Evolutionary conservation across 306 rosid genomes (phyloP).

Genomic region (Cyclanthera cordifolia): DNA sequence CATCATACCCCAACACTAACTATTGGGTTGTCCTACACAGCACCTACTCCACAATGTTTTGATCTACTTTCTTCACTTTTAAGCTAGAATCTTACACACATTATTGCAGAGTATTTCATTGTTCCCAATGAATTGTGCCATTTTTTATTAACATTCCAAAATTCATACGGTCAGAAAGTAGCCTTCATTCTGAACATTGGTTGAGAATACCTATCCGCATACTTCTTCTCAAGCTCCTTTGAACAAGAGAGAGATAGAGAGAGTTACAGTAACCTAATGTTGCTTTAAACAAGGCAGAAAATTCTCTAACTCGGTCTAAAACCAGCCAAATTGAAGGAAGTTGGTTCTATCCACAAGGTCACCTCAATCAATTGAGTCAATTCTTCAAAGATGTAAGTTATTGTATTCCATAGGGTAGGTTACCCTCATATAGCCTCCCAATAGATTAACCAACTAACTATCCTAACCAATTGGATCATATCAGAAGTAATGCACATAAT

Average conservation of each 20-base stretch:
- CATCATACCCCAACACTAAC: conserved; percentile 38
- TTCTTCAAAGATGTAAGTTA: no score
- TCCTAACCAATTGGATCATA: no score
- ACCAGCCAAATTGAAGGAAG: neutral
- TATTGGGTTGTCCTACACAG: conserved; percentile 39
- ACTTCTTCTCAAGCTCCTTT: conserved; percentile 64
- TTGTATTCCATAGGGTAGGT: no score
- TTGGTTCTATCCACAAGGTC: no score
- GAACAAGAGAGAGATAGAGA: no score
- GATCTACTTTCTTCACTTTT: conserved; percentile 33
- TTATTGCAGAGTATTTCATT: conserved; percentile 29
- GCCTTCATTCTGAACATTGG: conserved; percentile 55
- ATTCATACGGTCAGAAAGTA: conserved; percentile 73
- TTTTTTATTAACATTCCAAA: conserved; percentile 41
- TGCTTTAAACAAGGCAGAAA: conserved; percentile 3
- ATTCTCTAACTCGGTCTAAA: neutral
- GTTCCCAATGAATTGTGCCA: conserved; percentile 21
- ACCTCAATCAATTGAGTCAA: no score
- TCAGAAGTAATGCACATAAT: neutral
- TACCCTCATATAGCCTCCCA: no score
- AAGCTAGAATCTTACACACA: conserved; percentile 31
- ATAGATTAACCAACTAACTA: no score
- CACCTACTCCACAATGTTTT: conserved; percentile 39
- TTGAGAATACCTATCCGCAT: conserved; percentile 26
- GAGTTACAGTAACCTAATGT: neutral